phyloP scores from a whole-genome alignment of 495 filamentous ascomycete species.

The Trichoderma gamsii region DNA sequence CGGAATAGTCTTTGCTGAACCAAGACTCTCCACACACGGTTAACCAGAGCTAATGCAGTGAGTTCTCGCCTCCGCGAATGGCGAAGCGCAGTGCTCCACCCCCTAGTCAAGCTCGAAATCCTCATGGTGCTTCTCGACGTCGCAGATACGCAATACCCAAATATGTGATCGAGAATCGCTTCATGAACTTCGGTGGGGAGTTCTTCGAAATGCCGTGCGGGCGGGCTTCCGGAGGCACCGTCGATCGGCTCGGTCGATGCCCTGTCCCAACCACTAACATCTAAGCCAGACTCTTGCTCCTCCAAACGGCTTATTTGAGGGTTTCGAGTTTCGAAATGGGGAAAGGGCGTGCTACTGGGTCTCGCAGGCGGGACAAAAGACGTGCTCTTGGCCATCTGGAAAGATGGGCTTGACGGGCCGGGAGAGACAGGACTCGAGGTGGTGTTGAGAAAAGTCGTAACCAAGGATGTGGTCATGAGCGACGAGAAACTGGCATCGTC shows the following conservation, averaged over 20 bases:
- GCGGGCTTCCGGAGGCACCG: constrained; percentile 24
- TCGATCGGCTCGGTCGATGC: constrained; percentile 19
- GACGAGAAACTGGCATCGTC: neutral
- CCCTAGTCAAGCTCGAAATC: constrained; percentile 39
- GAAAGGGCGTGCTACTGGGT: constrained; percentile 52
- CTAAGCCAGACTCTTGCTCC: constrained; percentile 22
- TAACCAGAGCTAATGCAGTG: constrained; percentile 59
- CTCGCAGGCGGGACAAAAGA: constrained; percentile 48
- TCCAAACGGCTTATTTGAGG: constrained; percentile 22
- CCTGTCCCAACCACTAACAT: constrained; percentile 20
- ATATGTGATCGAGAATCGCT: constrained; percentile 61
- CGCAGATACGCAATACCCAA: constrained; percentile 56
- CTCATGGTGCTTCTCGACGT: constrained; percentile 44
- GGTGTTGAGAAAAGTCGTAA: constrained; percentile 31
- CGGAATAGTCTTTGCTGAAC: constrained; percentile 65
- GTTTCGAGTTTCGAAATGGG: constrained; percentile 43
- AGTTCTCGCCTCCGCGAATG: constrained; percentile 61
- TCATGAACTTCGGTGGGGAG: constrained; percentile 68
- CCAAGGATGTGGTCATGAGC: constrained; percentile 31
- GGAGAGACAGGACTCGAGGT: constrained; percentile 48
- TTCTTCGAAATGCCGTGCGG: constrained; percentile 42
- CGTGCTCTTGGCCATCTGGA: constrained; percentile 37
- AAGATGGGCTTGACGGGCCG: constrained; percentile 47
- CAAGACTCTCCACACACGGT: constrained; percentile 53
- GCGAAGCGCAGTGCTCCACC: constrained; percentile 59